Conservation (phyloP, 208 protist species). For the Porcisia deanei region DNA sequence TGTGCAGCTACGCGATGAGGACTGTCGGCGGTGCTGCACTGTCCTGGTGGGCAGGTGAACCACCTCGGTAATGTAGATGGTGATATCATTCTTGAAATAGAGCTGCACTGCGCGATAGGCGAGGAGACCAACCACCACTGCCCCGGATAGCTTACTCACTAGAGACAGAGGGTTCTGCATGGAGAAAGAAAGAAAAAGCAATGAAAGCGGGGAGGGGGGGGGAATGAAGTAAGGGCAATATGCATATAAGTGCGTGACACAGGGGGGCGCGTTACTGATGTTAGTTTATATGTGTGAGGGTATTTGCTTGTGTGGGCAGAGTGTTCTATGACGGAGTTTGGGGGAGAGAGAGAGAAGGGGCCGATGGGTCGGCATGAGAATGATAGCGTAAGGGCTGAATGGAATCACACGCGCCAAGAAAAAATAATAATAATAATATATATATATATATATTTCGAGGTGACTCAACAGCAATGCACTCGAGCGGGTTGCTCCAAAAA, state of each 20-base stretch:
- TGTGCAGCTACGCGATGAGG: neutral
- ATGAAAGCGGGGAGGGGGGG: neutral
- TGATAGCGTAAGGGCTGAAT: no score
- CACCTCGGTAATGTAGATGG: slow-evolving; percentile 74
- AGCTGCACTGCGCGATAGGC: slow-evolving; percentile 48
- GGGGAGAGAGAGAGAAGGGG: no score
- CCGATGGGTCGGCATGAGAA: no score
- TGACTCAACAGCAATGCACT: no score
- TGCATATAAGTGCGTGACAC: neutral
- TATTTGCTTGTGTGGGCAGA: neutral
- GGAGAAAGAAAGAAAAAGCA: neutral
- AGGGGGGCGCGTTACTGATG: neutral
- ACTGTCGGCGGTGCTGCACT: slow-evolving; percentile 4
- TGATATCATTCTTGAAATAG: slow-evolving; percentile 74
- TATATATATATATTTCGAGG: no score
- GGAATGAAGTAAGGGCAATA: neutral
- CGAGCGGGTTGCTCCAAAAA: no score
- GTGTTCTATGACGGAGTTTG: no score
- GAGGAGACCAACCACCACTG: slow-evolving; percentile 31
- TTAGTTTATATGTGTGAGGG: neutral
- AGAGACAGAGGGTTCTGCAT: slow-evolving; percentile 25
- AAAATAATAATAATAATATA: no score
- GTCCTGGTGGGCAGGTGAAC: slow-evolving; percentile 55
- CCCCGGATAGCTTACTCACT: slow-evolving; percentile 25
- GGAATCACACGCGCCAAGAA: no score